phyloP scores from a whole-genome alignment of 2,329 filamentous ascomycete genomes.

The Arthrobotrys musiformis region DNA sequence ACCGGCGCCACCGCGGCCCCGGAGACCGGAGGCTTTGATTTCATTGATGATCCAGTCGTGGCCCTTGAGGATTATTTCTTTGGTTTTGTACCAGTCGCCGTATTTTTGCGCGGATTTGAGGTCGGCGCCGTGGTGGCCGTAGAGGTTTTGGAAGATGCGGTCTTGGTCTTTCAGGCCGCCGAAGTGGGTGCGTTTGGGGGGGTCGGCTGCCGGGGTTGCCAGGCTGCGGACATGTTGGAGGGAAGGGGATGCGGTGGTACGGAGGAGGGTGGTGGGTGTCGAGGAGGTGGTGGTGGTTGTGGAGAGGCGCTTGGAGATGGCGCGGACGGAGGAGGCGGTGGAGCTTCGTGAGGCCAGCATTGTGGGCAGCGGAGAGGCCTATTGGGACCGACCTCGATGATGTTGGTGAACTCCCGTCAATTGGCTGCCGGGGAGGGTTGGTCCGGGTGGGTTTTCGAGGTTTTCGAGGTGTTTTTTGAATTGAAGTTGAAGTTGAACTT shows the following conservation, averaged over 20 bases:
- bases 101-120: constrained; percentile 96
- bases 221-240: constrained; percentile 75
- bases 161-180: constrained; percentile 95
- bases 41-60: constrained; percentile 99
- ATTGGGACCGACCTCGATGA: constrained; percentile 30
- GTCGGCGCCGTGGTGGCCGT: constrained; percentile 89
- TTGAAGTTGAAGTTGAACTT: constrained; percentile 18
- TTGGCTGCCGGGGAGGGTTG: constrained; percentile 23
- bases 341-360: constrained; percentile 53
- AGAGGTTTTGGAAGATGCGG: constrained; percentile 98
- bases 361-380: constrained; percentile 26
- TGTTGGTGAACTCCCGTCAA: constrained; percentile 47
- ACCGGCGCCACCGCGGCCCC: constrained; percentile 95
- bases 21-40: constrained; percentile 93
- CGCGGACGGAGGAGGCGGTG: constrained; percentile 37
- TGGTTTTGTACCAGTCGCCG: constrained; percentile 99
- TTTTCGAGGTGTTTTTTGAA: not conserved
- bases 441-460: not conserved
- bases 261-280: constrained; percentile 51
- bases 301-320: constrained; percentile 50
- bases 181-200: constrained; percentile 75
- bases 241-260: constrained; percentile 63
- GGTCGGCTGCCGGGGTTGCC: constrained; percentile 79
- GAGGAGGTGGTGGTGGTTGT: constrained; percentile 38
- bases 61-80: constrained; percentile 96